These are phyloP conservation scores for Neocucurbitaria cava DNA, from an alignment of 2,329 filamentous ascomycete genomes.

Conservation along the genomic window DNA sequence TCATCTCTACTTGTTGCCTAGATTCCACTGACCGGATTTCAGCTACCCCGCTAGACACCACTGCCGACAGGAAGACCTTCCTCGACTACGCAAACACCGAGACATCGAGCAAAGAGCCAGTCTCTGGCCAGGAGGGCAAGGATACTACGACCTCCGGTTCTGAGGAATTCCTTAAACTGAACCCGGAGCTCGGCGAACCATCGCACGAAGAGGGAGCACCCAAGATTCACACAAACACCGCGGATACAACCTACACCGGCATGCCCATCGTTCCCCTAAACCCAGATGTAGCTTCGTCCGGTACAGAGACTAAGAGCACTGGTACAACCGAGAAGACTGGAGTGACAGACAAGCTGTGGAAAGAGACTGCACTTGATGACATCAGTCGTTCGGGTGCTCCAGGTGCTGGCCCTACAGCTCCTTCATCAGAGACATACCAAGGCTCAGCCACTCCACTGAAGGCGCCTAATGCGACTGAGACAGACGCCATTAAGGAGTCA, in stretches of 20 bases:
- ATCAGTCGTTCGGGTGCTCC: slow-evolving; percentile 28
- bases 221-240: slow-evolving; percentile 19
- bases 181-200: slow-evolving; percentile 14
- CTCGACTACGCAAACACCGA: slow-evolving; percentile 27
- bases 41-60: slow-evolving; percentile 11
- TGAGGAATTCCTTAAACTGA: slow-evolving; percentile 23
- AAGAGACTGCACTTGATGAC: slow-evolving; percentile 38
- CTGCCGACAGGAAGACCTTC: slow-evolving; percentile 3
- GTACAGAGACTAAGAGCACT: slow-evolving; percentile 25
- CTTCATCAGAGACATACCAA: slow-evolving; percentile 2
- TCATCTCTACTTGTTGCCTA: too few species aligned
- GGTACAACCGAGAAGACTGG: slow-evolving; percentile 32
- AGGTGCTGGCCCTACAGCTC: slow-evolving; percentile 25
- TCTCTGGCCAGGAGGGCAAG: slow-evolving; percentile 73
- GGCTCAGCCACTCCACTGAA: slow-evolving; percentile 14
- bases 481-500: slow-evolving; percentile 16
- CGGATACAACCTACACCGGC: slow-evolving; percentile 19
- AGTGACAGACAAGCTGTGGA: slow-evolving; percentile 35
- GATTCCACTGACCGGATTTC: slow-evolving; percentile 1
- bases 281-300: slow-evolving; percentile 25
- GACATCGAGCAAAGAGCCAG: slow-evolving; percentile 65
- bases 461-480: slow-evolving; percentile 22
- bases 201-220: slow-evolving; percentile 10
- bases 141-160: slow-evolving; percentile 53
- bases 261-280: slow-evolving; percentile 28